Evolutionary conservation across 805 yeast species (phyloP).

Genomic region (Nakazawaea siamensis): DNA sequence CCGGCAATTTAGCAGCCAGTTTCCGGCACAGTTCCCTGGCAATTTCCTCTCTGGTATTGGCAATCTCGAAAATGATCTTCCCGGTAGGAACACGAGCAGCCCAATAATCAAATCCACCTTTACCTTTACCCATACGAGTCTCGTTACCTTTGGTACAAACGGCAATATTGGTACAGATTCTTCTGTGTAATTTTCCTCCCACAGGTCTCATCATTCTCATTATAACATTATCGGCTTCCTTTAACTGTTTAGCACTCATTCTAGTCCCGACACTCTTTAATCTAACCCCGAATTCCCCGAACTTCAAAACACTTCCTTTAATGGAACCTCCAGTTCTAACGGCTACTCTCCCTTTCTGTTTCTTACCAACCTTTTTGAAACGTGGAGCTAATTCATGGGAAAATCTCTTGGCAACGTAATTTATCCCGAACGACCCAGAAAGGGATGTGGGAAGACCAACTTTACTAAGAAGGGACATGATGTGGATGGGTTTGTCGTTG

Average conservation of each 20-base stretch:
- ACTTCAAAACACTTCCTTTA: constrained; percentile 76
- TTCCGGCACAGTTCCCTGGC: constrained; percentile 87
- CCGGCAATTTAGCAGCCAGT: constrained; percentile 90
- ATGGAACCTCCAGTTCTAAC: constrained; percentile 92
- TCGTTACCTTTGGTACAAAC: constrained; percentile 96
- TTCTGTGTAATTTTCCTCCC: constrained; percentile 67
- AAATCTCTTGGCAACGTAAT: too few relatives aligned
- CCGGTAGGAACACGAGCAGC: constrained; percentile 95
- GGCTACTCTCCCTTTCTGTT: constrained; percentile 89
- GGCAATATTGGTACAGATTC: constrained; percentile 78
- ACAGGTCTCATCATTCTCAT: constrained; percentile 78
- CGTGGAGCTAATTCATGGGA: constrained; percentile 76
- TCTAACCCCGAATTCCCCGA: constrained; percentile 82
- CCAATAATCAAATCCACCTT: constrained; percentile 97
- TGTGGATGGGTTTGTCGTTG: too few relatives aligned
- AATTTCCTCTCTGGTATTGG: constrained; percentile 73
- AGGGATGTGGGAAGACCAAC: too few relatives aligned
- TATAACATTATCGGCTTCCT: constrained; percentile 83
- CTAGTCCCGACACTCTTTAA: constrained; percentile 84
- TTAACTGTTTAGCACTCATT: constrained; percentile 77
- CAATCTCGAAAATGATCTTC: constrained; percentile 76
- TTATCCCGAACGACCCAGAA: too few relatives aligned
- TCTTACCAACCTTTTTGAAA: constrained; percentile 57
- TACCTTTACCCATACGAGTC: constrained; percentile 99
- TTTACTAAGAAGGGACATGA: too few relatives aligned